A percentile compares a stretch with the other conserved stretches of the same genome.
Evolutionary conservation across 1,284 basidiomycete genomes (phyloP).

Genomic region (Ceratobasidium sp.): DNA sequence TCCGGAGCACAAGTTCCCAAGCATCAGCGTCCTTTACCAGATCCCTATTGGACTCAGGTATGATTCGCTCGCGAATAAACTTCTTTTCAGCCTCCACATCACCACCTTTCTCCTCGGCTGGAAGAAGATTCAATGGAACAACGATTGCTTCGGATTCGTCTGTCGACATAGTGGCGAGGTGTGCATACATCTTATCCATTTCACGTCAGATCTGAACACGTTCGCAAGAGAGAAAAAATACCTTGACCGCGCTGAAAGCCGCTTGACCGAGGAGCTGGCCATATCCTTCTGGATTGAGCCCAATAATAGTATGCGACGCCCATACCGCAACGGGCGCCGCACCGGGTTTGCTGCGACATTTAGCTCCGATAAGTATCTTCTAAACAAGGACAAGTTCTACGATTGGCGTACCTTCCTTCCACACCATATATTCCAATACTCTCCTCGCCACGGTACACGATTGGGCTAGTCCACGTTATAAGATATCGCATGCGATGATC

Average conservation of each 20-base stretch:
- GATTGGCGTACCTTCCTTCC: constrained; percentile 60
- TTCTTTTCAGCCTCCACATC: constrained; percentile 57
- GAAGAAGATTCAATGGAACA: constrained; percentile 59
- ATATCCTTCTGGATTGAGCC: constrained; percentile 59
- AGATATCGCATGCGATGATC: constrained; percentile 61
- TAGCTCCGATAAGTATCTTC: background rate
- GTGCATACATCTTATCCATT: constrained; percentile 55
- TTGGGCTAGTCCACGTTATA: constrained; percentile 62
- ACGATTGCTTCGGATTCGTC: constrained; percentile 56
- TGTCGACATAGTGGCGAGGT: constrained; percentile 61
- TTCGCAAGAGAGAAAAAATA: constrained; percentile 47
- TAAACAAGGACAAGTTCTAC: background rate
- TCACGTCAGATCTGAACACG: constrained; percentile 30
- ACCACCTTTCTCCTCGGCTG: constrained; percentile 53
- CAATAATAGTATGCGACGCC: constrained; percentile 59
- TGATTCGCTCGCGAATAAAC: constrained; percentile 60
- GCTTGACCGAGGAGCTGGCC: constrained; percentile 61
- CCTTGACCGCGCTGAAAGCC: constrained; percentile 58
- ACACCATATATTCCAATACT: constrained; percentile 63
- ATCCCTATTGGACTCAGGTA: constrained; percentile 56
- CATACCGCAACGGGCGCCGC: constrained; percentile 60
- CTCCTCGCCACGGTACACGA: constrained; percentile 55
- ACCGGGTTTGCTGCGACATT: constrained; percentile 62
- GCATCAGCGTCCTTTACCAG: constrained; percentile 58
- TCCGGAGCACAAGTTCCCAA: constrained; percentile 54